Evolutionary conservation across 495 filamentous ascomycete genomes (phyloP).

Genomic region (Penicillium canariense): DNA sequence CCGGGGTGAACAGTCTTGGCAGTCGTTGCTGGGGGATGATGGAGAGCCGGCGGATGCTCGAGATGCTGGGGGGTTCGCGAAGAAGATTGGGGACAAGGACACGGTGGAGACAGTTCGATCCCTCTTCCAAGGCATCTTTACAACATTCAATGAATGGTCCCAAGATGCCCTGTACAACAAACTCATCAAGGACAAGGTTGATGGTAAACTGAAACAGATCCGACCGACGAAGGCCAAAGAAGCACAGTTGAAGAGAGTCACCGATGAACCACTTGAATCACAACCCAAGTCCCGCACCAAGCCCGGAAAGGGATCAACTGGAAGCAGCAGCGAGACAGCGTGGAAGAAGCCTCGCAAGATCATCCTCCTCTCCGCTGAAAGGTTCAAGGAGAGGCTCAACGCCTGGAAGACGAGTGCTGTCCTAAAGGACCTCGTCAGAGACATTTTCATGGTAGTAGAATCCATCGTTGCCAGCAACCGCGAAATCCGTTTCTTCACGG

Average conservation of each 20-base stretch:
- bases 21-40: background rate
- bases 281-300: background rate
- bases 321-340: no score
- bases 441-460: slow-evolving; percentile 2
- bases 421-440: slow-evolving; percentile 4
- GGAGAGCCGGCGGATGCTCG: background rate
- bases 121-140: background rate
- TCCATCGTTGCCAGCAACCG: slow-evolving; percentile 29
- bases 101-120: background rate
- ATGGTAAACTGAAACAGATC: background rate
- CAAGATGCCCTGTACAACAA: background rate
- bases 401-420: background rate
- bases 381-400: background rate
- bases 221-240: background rate
- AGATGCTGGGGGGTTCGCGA: background rate
- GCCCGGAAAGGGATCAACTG: no score
- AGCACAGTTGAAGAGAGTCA: background rate
- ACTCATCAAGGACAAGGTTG: background rate
- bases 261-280: background rate
- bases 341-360: background rate
- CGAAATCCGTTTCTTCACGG: slow-evolving; percentile 31
- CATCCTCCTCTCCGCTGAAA: background rate
- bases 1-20: background rate
- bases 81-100: background rate
- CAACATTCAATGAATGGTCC: background rate